Evolutionary conservation across 768 basidiomycete species (phyloP).

Genomic region (Suillus paluster): DNA sequence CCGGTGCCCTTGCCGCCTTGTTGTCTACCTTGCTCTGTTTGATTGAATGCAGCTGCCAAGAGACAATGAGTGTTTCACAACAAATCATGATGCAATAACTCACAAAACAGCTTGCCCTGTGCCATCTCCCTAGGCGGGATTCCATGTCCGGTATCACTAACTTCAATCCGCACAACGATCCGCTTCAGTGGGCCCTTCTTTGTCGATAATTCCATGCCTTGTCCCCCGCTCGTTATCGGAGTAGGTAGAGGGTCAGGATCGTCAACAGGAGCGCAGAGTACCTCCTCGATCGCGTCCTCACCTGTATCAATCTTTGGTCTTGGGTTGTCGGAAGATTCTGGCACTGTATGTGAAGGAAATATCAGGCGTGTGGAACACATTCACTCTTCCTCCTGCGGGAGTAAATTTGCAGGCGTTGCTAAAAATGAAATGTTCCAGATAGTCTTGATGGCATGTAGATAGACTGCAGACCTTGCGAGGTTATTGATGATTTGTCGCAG

Average conservation of each 20-base stretch:
- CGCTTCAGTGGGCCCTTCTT: conserved; percentile 45
- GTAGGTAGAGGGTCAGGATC: conserved; percentile 23
- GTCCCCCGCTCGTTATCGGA: neutral
- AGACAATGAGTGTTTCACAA: conserved; percentile 14
- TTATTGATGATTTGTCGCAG: conserved; percentile 84
- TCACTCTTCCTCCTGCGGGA: conserved; percentile 66
- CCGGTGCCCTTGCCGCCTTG: conserved; percentile 80
- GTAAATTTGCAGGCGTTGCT: conserved; percentile 87
- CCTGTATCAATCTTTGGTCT: conserved; percentile 12
- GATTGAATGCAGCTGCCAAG: conserved; percentile 68
- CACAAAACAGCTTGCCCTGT: conserved; percentile 73
- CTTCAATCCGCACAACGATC: conserved; percentile 85
- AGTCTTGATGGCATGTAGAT: neutral
- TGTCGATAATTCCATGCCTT: neutral
- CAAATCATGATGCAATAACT: conserved; percentile 28
- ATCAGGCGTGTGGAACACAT: conserved; percentile 70
- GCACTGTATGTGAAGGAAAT: conserved; percentile 28
- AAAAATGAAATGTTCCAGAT: neutral
- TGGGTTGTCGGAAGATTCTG: conserved; percentile 14
- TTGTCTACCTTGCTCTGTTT: conserved; percentile 75
- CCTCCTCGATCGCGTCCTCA: conserved; percentile 27
- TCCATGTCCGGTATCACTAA: conserved; percentile 76
- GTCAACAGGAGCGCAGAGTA: conserved; percentile 37
- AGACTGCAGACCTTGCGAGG: conserved; percentile 63
- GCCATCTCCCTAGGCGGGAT: conserved; percentile 69